phyloP scores from a whole-genome alignment of 2,329 filamentous ascomycete genomes.

The Fusarium haematococcum region DNA sequence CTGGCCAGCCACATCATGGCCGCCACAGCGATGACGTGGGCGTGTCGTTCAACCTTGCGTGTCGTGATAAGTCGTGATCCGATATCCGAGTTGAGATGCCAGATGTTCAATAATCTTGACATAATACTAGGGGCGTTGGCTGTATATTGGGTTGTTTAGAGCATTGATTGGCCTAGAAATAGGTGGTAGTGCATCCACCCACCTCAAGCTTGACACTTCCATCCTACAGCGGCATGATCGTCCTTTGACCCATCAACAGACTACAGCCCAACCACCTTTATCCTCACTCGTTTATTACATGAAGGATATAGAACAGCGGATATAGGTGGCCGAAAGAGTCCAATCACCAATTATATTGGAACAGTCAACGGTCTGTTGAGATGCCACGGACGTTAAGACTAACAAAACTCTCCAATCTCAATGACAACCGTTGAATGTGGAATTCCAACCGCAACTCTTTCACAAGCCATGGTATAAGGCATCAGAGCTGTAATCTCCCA shows the following conservation, averaged over 20 bases:
- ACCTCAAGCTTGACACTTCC: not conserved
- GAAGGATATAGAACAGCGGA: not conserved
- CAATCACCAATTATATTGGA: not conserved
- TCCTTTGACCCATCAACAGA: not conserved
- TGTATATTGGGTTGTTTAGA: not conserved
- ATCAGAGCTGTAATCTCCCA: not conserved
- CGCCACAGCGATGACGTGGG: conserved; percentile 45
- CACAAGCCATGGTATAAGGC: not conserved
- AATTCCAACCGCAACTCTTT: not conserved
- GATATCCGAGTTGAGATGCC: not conserved
- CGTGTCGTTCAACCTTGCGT: conserved; percentile 7
- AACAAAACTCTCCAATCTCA: not conserved
- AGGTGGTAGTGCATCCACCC: not conserved
- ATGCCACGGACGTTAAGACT: not conserved
- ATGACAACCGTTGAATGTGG: not conserved
- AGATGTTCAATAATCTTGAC: not conserved
- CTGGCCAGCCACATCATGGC: conserved; percentile 25
- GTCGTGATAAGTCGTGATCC: not conserved
- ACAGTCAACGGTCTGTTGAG: not conserved
- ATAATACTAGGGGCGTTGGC: not conserved
- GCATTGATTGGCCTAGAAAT: not conserved
- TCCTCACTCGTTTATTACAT: too few species aligned
- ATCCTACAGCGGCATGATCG: not conserved
- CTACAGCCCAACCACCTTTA: not conserved
- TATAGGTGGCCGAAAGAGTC: not conserved